Evolutionary conservation across 495 filamentous ascomycete genomes (phyloP), one percentile per base, ranked within the genome.

Genomic region (Aspergillus bridgeri): DNA sequence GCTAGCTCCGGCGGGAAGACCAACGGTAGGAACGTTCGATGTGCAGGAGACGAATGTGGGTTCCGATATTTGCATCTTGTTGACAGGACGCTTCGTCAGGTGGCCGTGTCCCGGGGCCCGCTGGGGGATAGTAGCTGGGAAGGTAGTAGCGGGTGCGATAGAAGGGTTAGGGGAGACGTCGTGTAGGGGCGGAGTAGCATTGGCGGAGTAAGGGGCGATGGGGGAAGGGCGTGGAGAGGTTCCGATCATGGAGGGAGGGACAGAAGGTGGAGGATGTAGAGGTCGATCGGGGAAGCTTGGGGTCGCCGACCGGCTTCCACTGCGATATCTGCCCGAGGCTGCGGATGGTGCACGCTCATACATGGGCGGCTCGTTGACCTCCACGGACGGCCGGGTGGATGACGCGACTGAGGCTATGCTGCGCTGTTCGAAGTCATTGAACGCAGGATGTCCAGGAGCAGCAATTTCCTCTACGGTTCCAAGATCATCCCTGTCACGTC

Each of bases 11-110:
- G 77, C 61, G 3, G 86, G 86, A 3, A 90, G 75, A 42, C 81
- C 80, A 13, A 89, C 78, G 0, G 83, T 85, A 3, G 86, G 83
- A 17, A 94, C 81, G 45, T 85, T 86, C 9, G 86, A 91, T 8
- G 90, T 94, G 20, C 81, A 83, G 33, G 83, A 89, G n/a, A 93
- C 70, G 55, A 96, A 88, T 0, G 81, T 89, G 0, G 91, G 91
- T 60, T 94, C 91, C 3, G 90, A 93, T 42, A 96, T 95, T 24
- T 88, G 83, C 33, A 80, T 75, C 65, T 93, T 91, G 63, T 84
- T 86, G 48, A 94, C 75, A 0, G 81, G 75, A 42, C 83, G 83
- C 75, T 91, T 94, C 54, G 69, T 77, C 21, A 74, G 70, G 53
- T 59, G 56, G 43, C 51, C 54, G 51, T 63, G 52, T 6, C 70